These are phyloP conservation scores for Aureobasidium sp. DNA, from an alignment of 2,329 filamentous ascomycete genomes.

Conservation along the genomic window DNA sequence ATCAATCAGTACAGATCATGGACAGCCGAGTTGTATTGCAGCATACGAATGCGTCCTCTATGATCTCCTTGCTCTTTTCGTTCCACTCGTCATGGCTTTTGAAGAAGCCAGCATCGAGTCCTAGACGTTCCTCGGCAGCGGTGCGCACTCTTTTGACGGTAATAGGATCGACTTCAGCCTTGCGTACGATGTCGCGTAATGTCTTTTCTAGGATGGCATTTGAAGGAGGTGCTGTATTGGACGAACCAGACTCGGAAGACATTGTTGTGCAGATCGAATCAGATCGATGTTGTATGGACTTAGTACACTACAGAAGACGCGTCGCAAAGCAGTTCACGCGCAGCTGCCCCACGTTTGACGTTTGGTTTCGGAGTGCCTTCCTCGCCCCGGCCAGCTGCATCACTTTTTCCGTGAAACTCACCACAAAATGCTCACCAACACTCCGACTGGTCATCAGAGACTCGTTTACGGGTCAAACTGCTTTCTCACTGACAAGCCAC, in stretches of 20 bases:
- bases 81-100: constrained; percentile 51
- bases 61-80: constrained; percentile 45
- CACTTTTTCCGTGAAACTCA: neutral
- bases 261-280: neutral
- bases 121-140: constrained; percentile 46
- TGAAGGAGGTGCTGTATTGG: constrained; percentile 24
- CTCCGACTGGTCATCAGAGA: neutral
- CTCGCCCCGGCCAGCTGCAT: neutral
- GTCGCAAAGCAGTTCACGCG: constrained; percentile 3
- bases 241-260: constrained; percentile 4
- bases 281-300: neutral
- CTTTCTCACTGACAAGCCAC: neutral
- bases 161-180: constrained; percentile 43
- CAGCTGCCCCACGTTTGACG: neutral
- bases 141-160: constrained; percentile 52
- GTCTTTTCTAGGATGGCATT: constrained; percentile 34
- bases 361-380: neutral
- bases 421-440: neutral
- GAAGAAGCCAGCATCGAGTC: constrained; percentile 48
- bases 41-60: constrained; percentile 44
- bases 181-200: constrained; percentile 36
- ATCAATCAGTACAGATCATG: neutral
- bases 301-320: neutral
- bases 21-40: neutral
- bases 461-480: neutral